Conservation (phyloP, 2,329 filamentous ascomycete species). For the Cercospora sesami region DNA sequence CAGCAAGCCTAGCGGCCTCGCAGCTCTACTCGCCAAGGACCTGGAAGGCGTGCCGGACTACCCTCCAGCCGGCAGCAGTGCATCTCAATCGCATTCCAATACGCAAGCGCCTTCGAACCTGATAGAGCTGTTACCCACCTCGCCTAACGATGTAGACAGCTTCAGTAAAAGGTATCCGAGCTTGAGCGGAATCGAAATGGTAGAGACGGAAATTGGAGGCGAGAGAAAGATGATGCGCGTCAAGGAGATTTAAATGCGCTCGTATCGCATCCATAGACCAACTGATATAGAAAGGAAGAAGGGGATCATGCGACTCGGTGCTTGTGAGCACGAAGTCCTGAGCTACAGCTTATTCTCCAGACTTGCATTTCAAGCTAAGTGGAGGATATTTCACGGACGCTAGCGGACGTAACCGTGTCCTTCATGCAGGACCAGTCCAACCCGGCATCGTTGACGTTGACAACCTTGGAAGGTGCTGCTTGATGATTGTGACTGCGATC, state of each 20-base stretch:
- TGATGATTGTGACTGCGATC: background rate
- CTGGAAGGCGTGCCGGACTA: constrained; percentile 42
- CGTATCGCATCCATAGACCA: no score
- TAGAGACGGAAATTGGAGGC: constrained; percentile 53
- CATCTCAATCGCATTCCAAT: background rate
- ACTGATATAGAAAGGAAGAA: no score
- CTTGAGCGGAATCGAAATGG: constrained; percentile 81
- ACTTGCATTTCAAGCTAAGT: background rate
- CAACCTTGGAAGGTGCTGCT: background rate
- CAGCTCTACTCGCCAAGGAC: constrained; percentile 42
- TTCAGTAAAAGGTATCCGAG: constrained; percentile 88
- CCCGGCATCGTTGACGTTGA: background rate
- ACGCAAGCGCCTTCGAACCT: constrained; percentile 8
- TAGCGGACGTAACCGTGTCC: background rate
- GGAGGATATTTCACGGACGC: background rate
- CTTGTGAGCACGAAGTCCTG: no score
- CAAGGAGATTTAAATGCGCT: constrained; percentile 16
- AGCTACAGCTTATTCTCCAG: background rate
- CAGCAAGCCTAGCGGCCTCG: constrained; percentile 30
- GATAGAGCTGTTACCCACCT: constrained; percentile 13
- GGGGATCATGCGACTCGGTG: no score
- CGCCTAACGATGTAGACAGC: constrained; percentile 25
- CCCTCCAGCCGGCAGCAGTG: constrained; percentile 25
- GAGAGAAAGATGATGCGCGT: constrained; percentile 20
- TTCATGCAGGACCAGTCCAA: background rate